phyloP scores from a whole-genome alignment of 1,284 basidiomycete species.

The Mrakiaceae sp. region DNA sequence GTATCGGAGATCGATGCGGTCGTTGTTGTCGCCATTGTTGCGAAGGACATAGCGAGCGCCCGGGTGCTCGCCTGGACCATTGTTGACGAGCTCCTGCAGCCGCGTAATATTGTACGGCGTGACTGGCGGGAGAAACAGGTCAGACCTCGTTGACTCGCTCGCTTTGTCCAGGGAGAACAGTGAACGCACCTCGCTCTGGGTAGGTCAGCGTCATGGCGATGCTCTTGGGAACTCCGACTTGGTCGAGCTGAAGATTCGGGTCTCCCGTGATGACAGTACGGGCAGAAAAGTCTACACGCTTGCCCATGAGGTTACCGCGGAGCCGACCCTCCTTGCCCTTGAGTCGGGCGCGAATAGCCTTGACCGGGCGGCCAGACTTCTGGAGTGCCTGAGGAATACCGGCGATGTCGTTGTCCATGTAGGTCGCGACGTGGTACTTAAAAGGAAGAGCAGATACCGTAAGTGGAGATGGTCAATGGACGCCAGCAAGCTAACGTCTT shows the following conservation, averaged over 20 bases:
- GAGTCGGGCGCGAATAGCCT: constrained; percentile 93
- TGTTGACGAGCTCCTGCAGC: constrained; percentile 90
- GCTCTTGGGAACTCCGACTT: constrained; percentile 93
- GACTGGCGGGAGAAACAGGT: background rate
- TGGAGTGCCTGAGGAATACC: constrained; percentile 96
- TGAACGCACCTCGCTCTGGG: constrained; percentile 72
- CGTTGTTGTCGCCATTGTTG: constrained; percentile 69
- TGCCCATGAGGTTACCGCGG: constrained; percentile 97
- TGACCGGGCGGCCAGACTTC: constrained; percentile 94
- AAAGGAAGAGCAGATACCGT: constrained; percentile 2
- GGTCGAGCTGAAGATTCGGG: constrained; percentile 90
- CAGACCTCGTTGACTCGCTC: background rate
- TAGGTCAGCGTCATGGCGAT: constrained; percentile 98
- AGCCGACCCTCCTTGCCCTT: constrained; percentile 99
- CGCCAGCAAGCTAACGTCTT: too few species aligned
- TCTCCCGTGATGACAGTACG: constrained; percentile 99
- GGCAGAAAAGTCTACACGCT: constrained; percentile 98
- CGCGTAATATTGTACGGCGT: constrained; percentile 96
- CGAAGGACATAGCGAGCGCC: constrained; percentile 95
- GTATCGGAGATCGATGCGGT: constrained; percentile 87
- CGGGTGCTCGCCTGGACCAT: constrained; percentile 90
- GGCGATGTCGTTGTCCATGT: constrained; percentile 99
- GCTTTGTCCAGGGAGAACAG: background rate
- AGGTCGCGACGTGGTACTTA: constrained; percentile 94
- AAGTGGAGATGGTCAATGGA: constrained; percentile 3